A percentile compares a stretch with the other conserved stretches of the same genome.
These are phyloP conservation scores for Skeletonema costatum DNA, from an alignment of 108 stramenopile genomes.

Conservation along the genomic window DNA sequence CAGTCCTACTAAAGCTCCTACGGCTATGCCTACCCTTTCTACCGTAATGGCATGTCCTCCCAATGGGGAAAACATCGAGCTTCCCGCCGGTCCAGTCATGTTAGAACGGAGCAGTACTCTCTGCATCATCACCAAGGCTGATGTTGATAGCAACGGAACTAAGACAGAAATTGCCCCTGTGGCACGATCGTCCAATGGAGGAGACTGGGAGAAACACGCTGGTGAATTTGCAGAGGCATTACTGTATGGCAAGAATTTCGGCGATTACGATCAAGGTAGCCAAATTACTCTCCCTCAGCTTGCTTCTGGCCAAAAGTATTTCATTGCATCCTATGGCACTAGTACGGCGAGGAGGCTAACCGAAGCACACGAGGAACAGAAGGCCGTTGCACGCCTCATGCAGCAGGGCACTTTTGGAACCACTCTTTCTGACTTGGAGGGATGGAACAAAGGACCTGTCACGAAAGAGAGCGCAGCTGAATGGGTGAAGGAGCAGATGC, in stretches of 20 bases:
- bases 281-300: constrained; percentile 39
- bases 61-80: neutral
- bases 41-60: constrained; percentile 23
- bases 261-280: constrained; percentile 31
- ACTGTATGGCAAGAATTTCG: constrained; percentile 29
- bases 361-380: constrained; percentile 1
- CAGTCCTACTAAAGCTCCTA: constrained; percentile 11
- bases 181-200: constrained; percentile 49
- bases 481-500: constrained; percentile 47
- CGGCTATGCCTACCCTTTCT: constrained; percentile 43
- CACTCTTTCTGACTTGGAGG: constrained; percentile 18
- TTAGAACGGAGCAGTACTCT: constrained; percentile 20
- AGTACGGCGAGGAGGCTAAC: neutral
- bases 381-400: constrained; percentile 32
- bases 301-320: constrained; percentile 32
- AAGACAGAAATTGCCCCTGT: constrained; percentile 38
- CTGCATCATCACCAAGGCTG: constrained; percentile 43
- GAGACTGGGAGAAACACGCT: constrained; percentile 49
- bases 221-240: constrained; percentile 45
- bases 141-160: constrained; percentile 17
- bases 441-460: constrained; percentile 24
- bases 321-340: constrained; percentile 35
- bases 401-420: constrained; percentile 49
- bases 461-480: constrained; percentile 18
- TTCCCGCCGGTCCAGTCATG: constrained; percentile 30